A percentile compares a stretch with the other conserved stretches of the same genome.
phyloP scores from a whole-genome alignment of 2,329 filamentous ascomycete species.

The Periconia macrospinosa region DNA sequence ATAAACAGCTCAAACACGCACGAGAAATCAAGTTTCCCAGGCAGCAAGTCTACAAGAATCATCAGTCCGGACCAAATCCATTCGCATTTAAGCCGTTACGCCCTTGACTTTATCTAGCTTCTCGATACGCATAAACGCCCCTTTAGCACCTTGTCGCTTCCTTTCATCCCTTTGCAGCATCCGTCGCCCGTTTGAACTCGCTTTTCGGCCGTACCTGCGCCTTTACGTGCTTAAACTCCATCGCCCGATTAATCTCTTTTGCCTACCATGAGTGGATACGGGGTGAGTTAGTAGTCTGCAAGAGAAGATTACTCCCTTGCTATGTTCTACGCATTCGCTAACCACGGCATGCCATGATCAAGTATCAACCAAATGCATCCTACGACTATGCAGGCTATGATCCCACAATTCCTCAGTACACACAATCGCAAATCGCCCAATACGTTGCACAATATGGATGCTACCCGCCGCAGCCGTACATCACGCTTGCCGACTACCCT shows the following conservation, averaged over 20 bases:
- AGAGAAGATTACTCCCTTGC: neutral
- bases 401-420: slow-evolving; percentile 33
- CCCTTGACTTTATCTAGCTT: neutral
- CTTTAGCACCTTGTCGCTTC: neutral
- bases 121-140: slow-evolving; percentile 5
- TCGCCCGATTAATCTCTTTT: neutral
- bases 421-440: slow-evolving; percentile 31
- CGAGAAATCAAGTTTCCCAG: neutral
- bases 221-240: neutral
- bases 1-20: neutral
- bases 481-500: slow-evolving; percentile 25
- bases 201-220: neutral
- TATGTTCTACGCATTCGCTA: neutral
- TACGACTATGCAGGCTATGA: slow-evolving; percentile 19
- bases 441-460: slow-evolving; percentile 34
- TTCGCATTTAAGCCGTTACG: neutral
- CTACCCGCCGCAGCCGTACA: slow-evolving; percentile 32
- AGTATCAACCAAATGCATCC: slow-evolving; percentile 26
- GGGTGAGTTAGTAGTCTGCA: slow-evolving; percentile 13
- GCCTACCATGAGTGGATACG: slow-evolving; percentile 27
- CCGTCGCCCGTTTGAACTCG: slow-evolving; percentile 9
- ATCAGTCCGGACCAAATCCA: neutral
- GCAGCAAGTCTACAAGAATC: neutral
- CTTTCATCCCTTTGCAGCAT: neutral
- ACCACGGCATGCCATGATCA: neutral